Conservation (phyloP, 257 asterid species). For the Petunia axillaris region DNA sequence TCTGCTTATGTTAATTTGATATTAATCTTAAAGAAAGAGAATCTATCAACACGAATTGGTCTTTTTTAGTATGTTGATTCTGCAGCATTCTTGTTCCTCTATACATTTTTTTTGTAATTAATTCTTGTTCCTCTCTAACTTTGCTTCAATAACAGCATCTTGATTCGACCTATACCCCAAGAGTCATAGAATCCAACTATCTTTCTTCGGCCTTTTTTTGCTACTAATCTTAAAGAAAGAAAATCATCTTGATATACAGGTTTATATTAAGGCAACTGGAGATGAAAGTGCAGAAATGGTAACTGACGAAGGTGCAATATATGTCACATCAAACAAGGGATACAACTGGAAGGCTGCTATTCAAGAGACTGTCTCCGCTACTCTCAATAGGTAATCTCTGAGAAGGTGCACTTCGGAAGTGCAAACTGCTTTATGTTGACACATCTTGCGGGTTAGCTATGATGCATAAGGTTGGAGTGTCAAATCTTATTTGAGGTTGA, state of each 20-base stretch:
- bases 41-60: background rate
- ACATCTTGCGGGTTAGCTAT: background rate
- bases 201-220: conserved; percentile 4
- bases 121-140: conserved; percentile 4
- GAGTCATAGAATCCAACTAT: background rate
- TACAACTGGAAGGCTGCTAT: conserved; percentile 99
- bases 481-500: conserved; percentile 13
- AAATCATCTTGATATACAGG: conserved; percentile 50
- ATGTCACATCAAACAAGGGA: conserved; percentile 88
- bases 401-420: conserved; percentile 27
- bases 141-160: background rate
- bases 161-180: background rate
- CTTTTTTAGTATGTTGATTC: conserved; percentile 17
- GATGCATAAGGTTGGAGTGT: background rate
- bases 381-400: conserved; percentile 73
- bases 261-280: conserved; percentile 80
- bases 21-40: background rate
- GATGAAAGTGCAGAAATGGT: conserved; percentile 93
- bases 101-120: background rate
- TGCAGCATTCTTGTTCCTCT: background rate
- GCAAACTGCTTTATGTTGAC: conserved; percentile 18
- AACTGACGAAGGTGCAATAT: conserved; percentile 95
- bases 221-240: conserved; percentile 23
- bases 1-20: conserved; percentile 22
- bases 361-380: conserved; percentile 97